Evolutionary conservation across 331 rosid genomes (phyloP), one percentile per base, ranked within the genome.

Genomic region (Erythrophleum ivorense): DNA sequence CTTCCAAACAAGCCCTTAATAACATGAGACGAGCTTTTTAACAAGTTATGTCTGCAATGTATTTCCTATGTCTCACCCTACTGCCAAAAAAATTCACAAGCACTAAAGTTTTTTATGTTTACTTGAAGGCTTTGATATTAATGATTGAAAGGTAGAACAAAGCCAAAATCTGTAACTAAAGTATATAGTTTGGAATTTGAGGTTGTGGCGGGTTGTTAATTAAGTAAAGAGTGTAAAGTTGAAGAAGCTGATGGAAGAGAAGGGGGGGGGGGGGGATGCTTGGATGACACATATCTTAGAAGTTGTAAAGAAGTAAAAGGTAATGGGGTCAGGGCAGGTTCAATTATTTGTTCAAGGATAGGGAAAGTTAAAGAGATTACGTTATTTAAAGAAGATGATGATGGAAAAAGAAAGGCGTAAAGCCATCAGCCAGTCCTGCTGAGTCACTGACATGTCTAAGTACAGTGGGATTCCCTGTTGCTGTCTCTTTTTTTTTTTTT

Each of bases 391-490:
- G 80, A 72, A 45, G 71, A 43, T 11, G 58, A 34, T 75, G 80
- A 43, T 78, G 80, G 21, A 59, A 62, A 70, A 84, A 66, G 59
- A 69, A 84, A 68, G 75, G 73, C 76, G 71, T 68, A 68, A 78
- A 71, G 86, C 81, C 83, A 67, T 73, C 69, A 41, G 58, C 57
- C 40, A 74, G 73, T 34, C 62, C 63, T 48, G 38, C 58, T 73
- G 84, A 80, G 18, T 71, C 43, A 62, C 76, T 80, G 74, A 57
- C 77, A 70, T 72, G 86, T 80, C 71, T 29, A 36, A 41, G 84
- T 48, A 59, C 77, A 76, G 36, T 62, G 60, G 71, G 78, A 79
- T 78, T 86, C 85, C 74, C 77, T 65, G 74, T 43, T 76, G 64
- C 68, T 76, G 80, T 73, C 12, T 57, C 31, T 72, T 72, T 79